Evolutionary conservation across 73 alveolate species (phyloP), one percentile per base, ranked within the genome.

Genomic region (Symbiodinium pilosum): DNA sequence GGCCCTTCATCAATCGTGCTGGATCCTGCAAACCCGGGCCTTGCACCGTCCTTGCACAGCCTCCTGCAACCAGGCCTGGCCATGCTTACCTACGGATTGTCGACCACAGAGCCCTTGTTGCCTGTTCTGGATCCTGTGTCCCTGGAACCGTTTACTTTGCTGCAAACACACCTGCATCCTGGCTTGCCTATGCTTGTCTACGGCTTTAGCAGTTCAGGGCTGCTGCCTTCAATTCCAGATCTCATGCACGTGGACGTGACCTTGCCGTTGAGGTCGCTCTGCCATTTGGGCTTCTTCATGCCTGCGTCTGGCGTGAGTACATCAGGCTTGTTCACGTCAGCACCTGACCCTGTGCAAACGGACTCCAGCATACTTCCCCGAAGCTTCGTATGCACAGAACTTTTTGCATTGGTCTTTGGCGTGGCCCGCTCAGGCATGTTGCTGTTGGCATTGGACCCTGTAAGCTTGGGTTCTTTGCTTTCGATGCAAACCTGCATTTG

Each of bases 61-160:
- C 42, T 73, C 21, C 20, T 40, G n/a, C 43, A 43, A 1, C 36
- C 42, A 18, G 98, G 54, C 14, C 41, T 43, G 39, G 28, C 32
- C 24, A 8, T 43, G 44, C 38, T 34, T 5, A 83, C 38, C 30
- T 92, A 32, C 38, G 98, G 98, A 5, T 21, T 92, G 43, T 9
- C 59, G 30, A 28, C 41, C 59, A 36, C 32, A 9, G 92, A 36
- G 24, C 38, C 54, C 92, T 73, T 39, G 39, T 52, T 47, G 54
- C n/a, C 43, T 1, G 43, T 40, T 34, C 85, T 73, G 81, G 98
- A 92, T 84, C 87, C 42, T 30, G 84, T 47, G 69, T 81, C 42
- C 39, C 28, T 47, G 43, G 92, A 89, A 11, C 51, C 84, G 24
- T 3, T 43, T 14, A 2, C 47, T 32, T 47, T 40, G 34, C 30